phyloP scores from a whole-genome alignment of 2,329 filamentous ascomycete genomes.

The Phoma sp. region DNA sequence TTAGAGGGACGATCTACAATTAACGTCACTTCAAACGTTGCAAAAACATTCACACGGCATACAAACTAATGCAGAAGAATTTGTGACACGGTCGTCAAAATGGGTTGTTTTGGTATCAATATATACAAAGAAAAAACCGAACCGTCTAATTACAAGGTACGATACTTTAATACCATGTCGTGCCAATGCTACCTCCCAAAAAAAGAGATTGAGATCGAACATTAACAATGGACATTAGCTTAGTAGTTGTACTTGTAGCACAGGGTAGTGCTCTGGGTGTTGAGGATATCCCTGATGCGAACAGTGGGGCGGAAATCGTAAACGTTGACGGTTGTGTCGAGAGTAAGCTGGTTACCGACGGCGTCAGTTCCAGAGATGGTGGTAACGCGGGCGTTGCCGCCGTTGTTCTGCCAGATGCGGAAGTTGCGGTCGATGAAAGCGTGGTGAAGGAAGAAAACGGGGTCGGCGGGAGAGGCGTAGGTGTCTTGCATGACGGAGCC shows the following conservation, averaged over 20 bases:
- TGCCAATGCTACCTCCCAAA: background rate
- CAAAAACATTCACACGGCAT: no score
- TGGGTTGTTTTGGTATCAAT: conserved; percentile 4
- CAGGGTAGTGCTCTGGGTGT: conserved; percentile 33
- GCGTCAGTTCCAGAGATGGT: conserved; percentile 52
- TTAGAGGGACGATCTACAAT: no score
- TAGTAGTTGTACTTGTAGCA: conserved; percentile 50
- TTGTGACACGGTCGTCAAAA: background rate
- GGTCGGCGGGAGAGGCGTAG: conserved; percentile 44
- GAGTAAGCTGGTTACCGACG: conserved; percentile 29
- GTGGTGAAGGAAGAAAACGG: conserved; percentile 60
- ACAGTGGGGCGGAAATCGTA: conserved; percentile 38
- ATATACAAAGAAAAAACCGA: background rate
- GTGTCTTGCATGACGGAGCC: conserved; percentile 45
- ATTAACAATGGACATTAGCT: conserved; percentile 3
- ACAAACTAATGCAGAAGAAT: background rate
- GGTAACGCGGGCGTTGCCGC: conserved; percentile 28
- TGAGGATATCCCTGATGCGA: conserved; percentile 39
- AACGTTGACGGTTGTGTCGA: conserved; percentile 39
- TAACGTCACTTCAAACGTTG: no score
- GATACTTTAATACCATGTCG: background rate
- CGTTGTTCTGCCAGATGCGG: conserved; percentile 54
- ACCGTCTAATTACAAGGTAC: background rate
- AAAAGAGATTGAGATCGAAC: background rate
- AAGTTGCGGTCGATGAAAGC: conserved; percentile 59